Evolutionary conservation across 2,329 filamentous ascomycete species (phyloP), one percentile per base, ranked within the genome.

Genomic region (Colletotrichum sansevieriae): DNA sequence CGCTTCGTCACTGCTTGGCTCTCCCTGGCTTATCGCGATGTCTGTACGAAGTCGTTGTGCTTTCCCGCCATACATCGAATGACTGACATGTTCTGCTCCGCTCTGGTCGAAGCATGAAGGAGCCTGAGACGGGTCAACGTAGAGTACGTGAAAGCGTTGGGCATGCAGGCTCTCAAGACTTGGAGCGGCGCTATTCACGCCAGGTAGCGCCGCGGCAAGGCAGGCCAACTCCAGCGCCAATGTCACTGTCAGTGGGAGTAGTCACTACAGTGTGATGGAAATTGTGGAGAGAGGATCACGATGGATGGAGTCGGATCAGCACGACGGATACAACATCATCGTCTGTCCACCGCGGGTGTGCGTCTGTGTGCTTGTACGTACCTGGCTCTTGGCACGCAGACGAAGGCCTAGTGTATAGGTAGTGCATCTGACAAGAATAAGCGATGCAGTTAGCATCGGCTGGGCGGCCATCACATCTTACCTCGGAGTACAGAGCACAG

Each of bases 291-390:
- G 52, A 37, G 51, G 52, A 59, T 68, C 54, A 68, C 54, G 61
- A 68, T 65, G 47, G 37, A 67, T 46, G 43, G 33, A n/a, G 33
- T 58, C 47, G 43, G 44, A 65, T 65, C 47, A 49, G 65, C 55
- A 37, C 65, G 43, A 56, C 47, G 39, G 41, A 49, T 44, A 54
- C 56, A 35, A 60, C 46, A 52, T 37, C 44, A 54, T 37, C 55
- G 22, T 52, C 37, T 37, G 55, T 22, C 55, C 59, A 67, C 59
- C 39, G 41, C 41, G n/a, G 22, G 41, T 49, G 35, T 35, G 43
- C 25, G 58, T 35, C 20, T 43, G 25, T 29, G 41, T 52, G 46
- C 13, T 41, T 60, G 47, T 62, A 63, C 29, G 43, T 49, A 43
- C 33, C 51, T 9, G 39, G 39, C 12, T 9, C 43, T 46, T n/a